These are phyloP conservation scores for Phytophthora fragariaefolia DNA, from an alignment of 352 stramenopile species.

Conservation along the genomic window DNA sequence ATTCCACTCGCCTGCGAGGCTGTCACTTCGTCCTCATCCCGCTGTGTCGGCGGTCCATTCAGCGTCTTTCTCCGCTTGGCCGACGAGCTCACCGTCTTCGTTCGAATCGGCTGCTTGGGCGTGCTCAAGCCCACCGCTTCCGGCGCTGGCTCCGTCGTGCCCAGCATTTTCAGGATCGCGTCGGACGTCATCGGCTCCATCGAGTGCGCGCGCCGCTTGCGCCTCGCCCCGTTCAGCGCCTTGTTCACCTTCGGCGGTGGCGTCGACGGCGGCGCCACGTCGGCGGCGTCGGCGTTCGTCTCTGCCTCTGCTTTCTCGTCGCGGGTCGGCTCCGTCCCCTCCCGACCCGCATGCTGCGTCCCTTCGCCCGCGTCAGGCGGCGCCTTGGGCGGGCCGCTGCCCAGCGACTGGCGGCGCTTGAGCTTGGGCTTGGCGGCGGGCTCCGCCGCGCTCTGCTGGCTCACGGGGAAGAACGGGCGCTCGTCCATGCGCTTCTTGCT, in stretches of 20 bases:
- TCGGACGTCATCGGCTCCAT: conserved; percentile 80
- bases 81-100: conserved; percentile 33
- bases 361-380: conserved; percentile 1
- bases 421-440: conserved; percentile 13
- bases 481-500: conserved; percentile 77
- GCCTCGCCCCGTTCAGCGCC: conserved; percentile 13
- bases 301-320: conserved; percentile 6
- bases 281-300: not conserved
- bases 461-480: conserved; percentile 77
- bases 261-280: conserved; percentile 10
- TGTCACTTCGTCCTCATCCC: conserved; percentile 37
- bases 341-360: not conserved
- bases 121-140: conserved; percentile 17
- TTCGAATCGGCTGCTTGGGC: conserved; percentile 32
- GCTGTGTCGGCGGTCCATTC: conserved; percentile 34
- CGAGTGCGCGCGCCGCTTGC: conserved; percentile 61
- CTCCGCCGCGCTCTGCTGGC: conserved; percentile 37
- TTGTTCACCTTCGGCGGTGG: conserved; percentile 26
- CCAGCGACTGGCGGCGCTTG: conserved; percentile 37
- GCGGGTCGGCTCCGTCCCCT: not conserved
- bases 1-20: conserved; percentile 39
- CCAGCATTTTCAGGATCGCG: conserved; percentile 63
- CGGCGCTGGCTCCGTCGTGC: conserved; percentile 24
- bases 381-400: conserved; percentile 6
- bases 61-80: conserved; percentile 41